These are phyloP conservation scores for Brasenia schreberi DNA, from an alignment of 164 flowering plant genomes.

Conservation along the genomic window DNA sequence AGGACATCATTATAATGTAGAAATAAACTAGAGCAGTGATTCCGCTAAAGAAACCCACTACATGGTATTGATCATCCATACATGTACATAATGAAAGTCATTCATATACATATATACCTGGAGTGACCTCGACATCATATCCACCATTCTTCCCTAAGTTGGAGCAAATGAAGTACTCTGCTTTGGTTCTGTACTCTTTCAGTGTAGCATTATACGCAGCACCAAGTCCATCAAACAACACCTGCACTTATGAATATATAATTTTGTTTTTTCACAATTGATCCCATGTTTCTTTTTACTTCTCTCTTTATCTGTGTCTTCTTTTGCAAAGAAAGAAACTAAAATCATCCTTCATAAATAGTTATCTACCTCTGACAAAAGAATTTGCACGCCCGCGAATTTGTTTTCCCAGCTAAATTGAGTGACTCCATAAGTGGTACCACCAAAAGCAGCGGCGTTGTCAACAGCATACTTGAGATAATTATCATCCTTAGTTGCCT, in stretches of 20 bases:
- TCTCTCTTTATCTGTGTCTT: no score
- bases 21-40: no score
- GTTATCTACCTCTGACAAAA: slow-evolving; percentile 47
- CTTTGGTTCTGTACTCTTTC: slow-evolving; percentile 73
- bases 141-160: slow-evolving; percentile 70
- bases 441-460: slow-evolving; percentile 58
- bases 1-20: no score
- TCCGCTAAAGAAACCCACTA: no score
- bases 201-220: slow-evolving; percentile 38
- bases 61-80: no score
- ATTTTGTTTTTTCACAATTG: neutral
- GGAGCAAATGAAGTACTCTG: slow-evolving; percentile 74
- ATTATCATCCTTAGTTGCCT: slow-evolving; percentile 51
- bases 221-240: slow-evolving; percentile 51
- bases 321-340: no score
- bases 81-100: no score
- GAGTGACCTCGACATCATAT: slow-evolving; percentile 57
- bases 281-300: neutral
- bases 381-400: slow-evolving; percentile 82
- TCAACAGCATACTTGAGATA: slow-evolving; percentile 62
- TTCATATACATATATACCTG: slow-evolving; percentile 29
- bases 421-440: slow-evolving; percentile 70
- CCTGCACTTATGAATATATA: slow-evolving; percentile 20
- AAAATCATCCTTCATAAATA: no score
- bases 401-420: slow-evolving; percentile 95